Percentiles rank a stretch among this genome's conserved stretches.
These are phyloP conservation scores for Ambrosia hybrid DNA, from an alignment of 140 eudicot species.

Conservation along the genomic window DNA sequence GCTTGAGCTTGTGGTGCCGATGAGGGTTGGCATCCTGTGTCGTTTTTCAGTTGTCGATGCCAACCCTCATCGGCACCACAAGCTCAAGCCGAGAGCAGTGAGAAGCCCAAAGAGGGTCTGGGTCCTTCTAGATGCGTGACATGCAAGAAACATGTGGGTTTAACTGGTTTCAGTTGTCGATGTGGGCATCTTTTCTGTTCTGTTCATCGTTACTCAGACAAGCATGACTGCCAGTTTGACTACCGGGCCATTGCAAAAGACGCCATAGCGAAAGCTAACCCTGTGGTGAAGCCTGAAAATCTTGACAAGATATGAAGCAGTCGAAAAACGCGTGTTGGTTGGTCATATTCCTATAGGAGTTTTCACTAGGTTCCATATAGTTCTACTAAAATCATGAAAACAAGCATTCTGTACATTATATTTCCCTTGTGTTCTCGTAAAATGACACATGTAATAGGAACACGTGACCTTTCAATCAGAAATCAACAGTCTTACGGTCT, in stretches of 20 bases:
- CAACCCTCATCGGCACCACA: slow-evolving; percentile 32
- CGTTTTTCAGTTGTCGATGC: slow-evolving; percentile 35
- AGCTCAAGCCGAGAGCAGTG: slow-evolving; percentile 28
- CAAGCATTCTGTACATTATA: slow-evolving; percentile 7
- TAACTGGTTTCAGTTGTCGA: slow-evolving; percentile 46
- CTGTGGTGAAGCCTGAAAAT: slow-evolving; percentile 48
- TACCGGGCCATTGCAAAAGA: slow-evolving; percentile 29
- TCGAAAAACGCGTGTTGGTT: neutral
- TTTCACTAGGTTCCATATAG: slow-evolving; percentile 5
- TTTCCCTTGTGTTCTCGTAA: slow-evolving; percentile 2
- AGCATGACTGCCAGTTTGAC: too few relatives aligned
- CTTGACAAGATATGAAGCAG: slow-evolving; percentile 37
- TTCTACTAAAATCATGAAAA: neutral
- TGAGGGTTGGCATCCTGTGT: slow-evolving; percentile 56
- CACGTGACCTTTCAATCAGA: neutral
- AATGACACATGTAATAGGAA: neutral
- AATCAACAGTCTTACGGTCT: neutral
- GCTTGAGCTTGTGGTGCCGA: slow-evolving; percentile 28
- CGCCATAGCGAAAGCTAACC: slow-evolving; percentile 52
- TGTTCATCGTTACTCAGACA: slow-evolving; percentile 24
- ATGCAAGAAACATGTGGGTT: slow-evolving; percentile 46
- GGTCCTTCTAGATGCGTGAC: slow-evolving; percentile 36
- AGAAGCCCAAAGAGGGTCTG: slow-evolving; percentile 31
- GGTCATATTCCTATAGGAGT: slow-evolving; percentile 1
- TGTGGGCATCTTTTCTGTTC: slow-evolving; percentile 48